These are phyloP conservation scores for Jaltomata sinuosa DNA, from an alignment of 257 asterid species.

Conservation along the genomic window DNA sequence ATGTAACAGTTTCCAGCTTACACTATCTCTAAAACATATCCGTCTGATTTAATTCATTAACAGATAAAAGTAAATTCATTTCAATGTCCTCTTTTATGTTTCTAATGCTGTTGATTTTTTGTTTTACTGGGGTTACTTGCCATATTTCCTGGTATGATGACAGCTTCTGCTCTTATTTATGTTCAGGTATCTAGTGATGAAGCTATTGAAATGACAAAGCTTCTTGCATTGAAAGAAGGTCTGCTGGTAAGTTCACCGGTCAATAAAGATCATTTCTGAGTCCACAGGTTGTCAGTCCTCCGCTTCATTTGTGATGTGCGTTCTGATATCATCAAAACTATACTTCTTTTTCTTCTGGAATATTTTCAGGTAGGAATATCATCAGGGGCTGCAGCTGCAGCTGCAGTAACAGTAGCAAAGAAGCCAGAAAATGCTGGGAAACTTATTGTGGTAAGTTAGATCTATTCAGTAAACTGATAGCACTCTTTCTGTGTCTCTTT, in stretches of 20 bases:
- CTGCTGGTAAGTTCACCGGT: slow-evolving; percentile 25
- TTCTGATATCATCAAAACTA: not conserved
- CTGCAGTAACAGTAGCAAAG: slow-evolving; percentile 39
- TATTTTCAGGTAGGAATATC: slow-evolving; percentile 44
- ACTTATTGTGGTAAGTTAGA: slow-evolving; percentile 40
- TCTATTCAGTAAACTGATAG: not conserved
- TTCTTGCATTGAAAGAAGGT: slow-evolving; percentile 47
- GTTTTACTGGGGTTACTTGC: not conserved
- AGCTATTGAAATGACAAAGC: slow-evolving; percentile 45
- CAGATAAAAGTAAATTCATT: not conserved
- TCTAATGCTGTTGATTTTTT: not conserved
- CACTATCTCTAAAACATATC: not conserved
- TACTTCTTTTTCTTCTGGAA: not conserved
- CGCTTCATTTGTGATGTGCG: not conserved
- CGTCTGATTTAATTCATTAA: not conserved
- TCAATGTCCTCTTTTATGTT: not conserved
- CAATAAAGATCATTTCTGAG: not conserved
- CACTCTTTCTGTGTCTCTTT: not conserved
- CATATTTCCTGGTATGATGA: not conserved
- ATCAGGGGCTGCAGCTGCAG: slow-evolving; percentile 56
- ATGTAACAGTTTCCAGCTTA: not conserved
- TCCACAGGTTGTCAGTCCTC: not conserved
- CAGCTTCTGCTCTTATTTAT: not conserved
- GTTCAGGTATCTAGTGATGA: slow-evolving; percentile 42
- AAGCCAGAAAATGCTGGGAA: slow-evolving; percentile 50